Conservation (phyloP, 768 basidiomycete genomes). For the Clathrus columnatus region DNA sequence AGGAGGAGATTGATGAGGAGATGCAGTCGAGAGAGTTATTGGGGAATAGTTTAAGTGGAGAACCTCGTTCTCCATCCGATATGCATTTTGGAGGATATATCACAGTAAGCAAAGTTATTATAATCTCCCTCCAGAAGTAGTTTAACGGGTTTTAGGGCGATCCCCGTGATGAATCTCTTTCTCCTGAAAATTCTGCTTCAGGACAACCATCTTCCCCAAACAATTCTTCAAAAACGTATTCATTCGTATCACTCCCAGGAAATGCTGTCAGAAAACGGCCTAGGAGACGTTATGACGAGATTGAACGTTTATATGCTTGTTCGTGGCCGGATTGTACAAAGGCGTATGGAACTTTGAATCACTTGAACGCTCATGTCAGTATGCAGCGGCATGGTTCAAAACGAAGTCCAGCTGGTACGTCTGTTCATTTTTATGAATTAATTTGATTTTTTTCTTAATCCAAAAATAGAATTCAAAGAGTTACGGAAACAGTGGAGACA, state of each 20-base stretch:
- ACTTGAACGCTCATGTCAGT: slow-evolving; percentile 95
- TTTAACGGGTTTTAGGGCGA: neutral
- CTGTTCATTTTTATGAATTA: slow-evolving; percentile 8
- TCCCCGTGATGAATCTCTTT: slow-evolving; percentile 2
- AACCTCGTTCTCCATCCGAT: neutral
- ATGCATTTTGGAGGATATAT: neutral
- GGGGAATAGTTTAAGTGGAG: neutral
- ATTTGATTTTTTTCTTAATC: neutral
- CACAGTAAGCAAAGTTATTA: neutral
- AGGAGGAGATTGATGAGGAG: slow-evolving; percentile 8
- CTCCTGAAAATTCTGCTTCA: neutral
- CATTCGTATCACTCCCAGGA: slow-evolving; percentile 73
- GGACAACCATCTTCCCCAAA: neutral
- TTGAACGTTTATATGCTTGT: slow-evolving; percentile 88
- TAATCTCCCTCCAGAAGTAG: no score
- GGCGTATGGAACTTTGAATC: slow-evolving; percentile 90
- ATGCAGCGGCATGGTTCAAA: slow-evolving; percentile 96
- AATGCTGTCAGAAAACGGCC: slow-evolving; percentile 78
- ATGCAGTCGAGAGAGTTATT: slow-evolving; percentile 4
- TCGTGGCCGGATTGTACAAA: slow-evolving; percentile 60
- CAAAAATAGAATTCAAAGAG: slow-evolving; percentile 84
- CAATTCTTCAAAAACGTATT: slow-evolving; percentile 50
- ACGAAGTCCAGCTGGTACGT: slow-evolving; percentile 81
- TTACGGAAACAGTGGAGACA: slow-evolving; percentile 94
- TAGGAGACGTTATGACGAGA: slow-evolving; percentile 87